A percentile compares a stretch with the other conserved stretches of the same genome.
Conservation (phyloP, 1,139 yeast species). For the Pichia cactophila region DNA sequence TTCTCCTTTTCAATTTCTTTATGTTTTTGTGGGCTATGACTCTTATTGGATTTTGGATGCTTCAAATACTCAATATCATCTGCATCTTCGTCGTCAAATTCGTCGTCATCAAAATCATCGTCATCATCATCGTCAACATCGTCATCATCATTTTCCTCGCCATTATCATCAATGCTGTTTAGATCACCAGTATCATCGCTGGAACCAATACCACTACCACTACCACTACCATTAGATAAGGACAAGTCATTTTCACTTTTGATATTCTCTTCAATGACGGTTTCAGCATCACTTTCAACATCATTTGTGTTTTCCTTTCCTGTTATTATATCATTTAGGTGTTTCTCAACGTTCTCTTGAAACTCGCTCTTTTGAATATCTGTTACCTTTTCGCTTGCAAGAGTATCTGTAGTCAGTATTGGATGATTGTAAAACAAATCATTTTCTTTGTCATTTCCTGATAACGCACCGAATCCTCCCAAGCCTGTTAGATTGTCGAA, state of each 20-base stretch:
- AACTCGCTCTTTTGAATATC: not conserved
- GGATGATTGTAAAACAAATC: constrained; percentile 6
- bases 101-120: not conserved
- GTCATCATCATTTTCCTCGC: not conserved
- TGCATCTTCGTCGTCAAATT: constrained; percentile 1
- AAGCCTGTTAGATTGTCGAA: constrained; percentile 20
- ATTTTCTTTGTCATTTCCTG: not conserved
- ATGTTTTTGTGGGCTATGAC: not conserved
- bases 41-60: not conserved
- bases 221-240: not conserved
- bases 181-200: constrained; percentile 1
- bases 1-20: constrained; percentile 7
- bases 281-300: constrained; percentile 23
- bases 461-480: constrained; percentile 8
- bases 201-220: constrained; percentile 1
- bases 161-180: not conserved
- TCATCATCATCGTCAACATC: constrained; percentile 4
- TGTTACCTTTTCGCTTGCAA: not conserved
- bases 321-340: constrained; percentile 8
- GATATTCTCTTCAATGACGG: constrained; percentile 15
- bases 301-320: not conserved
- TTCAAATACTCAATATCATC: not conserved
- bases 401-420: not conserved
- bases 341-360: constrained; percentile 2
- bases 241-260: not conserved